Percentiles rank a stretch among this genome's conserved stretches.
Evolutionary conservation across 1,284 basidiomycete species (phyloP).

Genomic region (Leccinum solheimii): DNA sequence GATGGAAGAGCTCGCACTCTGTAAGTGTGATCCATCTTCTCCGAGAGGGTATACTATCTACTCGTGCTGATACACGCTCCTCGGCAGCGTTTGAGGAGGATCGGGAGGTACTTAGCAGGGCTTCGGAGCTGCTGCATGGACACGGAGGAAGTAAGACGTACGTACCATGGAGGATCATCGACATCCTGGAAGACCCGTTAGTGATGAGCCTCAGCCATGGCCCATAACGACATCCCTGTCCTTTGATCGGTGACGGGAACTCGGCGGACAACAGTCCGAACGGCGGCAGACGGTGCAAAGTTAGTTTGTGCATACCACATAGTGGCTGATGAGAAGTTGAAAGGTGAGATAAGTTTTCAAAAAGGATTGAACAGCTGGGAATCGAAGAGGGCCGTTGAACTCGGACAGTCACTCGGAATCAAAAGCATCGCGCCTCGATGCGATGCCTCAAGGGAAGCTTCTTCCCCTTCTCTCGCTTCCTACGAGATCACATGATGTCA

Average conservation of each 20-base stretch:
- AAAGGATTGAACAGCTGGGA: background rate
- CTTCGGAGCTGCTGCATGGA: background rate
- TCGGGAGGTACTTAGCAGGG: background rate
- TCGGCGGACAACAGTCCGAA: background rate
- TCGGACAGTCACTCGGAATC: background rate
- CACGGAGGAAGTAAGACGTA: background rate
- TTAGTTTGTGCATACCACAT: background rate
- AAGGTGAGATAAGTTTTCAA: background rate
- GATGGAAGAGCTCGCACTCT: background rate
- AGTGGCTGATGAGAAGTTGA: background rate
- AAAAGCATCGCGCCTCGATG: slow-evolving; percentile 3
- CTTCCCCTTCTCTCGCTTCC: background rate
- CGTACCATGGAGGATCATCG: background rate
- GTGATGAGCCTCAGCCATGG: background rate
- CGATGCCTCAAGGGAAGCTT: background rate
- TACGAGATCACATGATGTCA: background rate
- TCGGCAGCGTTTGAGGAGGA: background rate
- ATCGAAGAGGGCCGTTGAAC: background rate
- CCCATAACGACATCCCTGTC: background rate
- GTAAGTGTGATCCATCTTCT: background rate
- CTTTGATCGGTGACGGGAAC: background rate
- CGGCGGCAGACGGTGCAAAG: background rate
- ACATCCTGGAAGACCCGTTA: background rate
- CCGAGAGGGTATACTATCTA: background rate
- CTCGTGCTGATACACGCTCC: background rate